Evolutionary conservation across 1,284 basidiomycete species (phyloP), one percentile per base, ranked within the genome.

Genomic region (Apiotrichum mycotoxinovorans): DNA sequence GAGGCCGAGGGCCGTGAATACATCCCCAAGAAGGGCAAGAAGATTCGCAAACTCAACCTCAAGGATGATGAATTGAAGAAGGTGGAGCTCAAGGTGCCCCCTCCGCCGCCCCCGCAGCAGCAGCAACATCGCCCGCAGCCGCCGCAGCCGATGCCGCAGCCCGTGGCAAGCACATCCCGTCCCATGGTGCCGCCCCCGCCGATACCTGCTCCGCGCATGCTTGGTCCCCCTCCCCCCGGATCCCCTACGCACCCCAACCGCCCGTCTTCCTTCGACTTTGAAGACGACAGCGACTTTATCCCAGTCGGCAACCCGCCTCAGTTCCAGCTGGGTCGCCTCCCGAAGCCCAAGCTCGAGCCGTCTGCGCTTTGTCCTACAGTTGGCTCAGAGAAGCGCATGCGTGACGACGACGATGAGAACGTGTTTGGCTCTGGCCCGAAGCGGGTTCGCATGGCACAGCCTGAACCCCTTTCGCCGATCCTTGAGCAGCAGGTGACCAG

Each of bases 1-100:
- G 66, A 60, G 23, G 62, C 64, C 15, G 73, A 74, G 35, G 73
- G 73, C 7, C 62, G 61, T 37, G 65, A 62, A 4, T 75, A 74
- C 51, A 61, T 75, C 0, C 72, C 73, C 9, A 71, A 71, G 58
- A 75, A 75, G 66, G 69, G 63, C 11, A 74, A 74, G 57, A 74
- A 74, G 63, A 68, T 60, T n/a, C 54, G 68, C 38, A 41, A 41
- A 27, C 38, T 40, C 26, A 30, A 46, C 11, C 20, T 69, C 69
- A 30, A 54, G 53, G 47, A 43, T 18, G 34, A 34, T 5, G 46
- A 48, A 1, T 18, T 48, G 12, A 48, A 48, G 34, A 57, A 52
- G 41, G 38, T 33, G 17, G 52, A 53, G 20, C 20, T 50, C 33
- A 43, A 23, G 8, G 9, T 35, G 25, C 8, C 48, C 14, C 14